Percentiles rank a stretch among this genome's conserved stretches.
These are phyloP conservation scores for Anaeramoeba flamelloides DNA, from an alignment of 78 protist genomes.

Conservation along the genomic window DNA sequence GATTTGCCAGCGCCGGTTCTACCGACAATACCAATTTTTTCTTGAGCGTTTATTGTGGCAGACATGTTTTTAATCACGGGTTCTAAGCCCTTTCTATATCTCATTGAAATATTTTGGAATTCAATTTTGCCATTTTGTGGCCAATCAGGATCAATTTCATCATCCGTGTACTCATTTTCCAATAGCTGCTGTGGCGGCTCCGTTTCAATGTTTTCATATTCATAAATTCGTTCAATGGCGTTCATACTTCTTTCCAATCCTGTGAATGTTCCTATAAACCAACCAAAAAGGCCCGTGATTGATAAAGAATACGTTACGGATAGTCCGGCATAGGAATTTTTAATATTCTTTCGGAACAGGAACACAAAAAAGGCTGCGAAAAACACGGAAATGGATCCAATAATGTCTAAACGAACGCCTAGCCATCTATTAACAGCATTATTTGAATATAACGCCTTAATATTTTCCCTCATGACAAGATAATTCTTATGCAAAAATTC, in stretches of 20 bases:
- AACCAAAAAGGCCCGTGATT: slow-evolving; percentile 4
- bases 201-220: slow-evolving; percentile 18
- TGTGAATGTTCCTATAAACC: slow-evolving; percentile 6
- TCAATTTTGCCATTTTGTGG: neutral
- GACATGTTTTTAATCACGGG: neutral
- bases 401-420: slow-evolving; percentile 12
- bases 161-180: too few relatives aligned
- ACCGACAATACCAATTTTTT: neutral
- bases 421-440: slow-evolving; percentile 6
- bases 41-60: neutral
- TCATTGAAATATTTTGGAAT: neutral
- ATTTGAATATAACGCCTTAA: neutral
- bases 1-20: neutral
- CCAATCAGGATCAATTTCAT: neutral
- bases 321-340: slow-evolving; percentile 18
- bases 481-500: neutral
- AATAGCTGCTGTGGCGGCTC: too few relatives aligned
- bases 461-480: neutral
- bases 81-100: neutral
- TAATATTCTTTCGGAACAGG: neutral
- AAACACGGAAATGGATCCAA: neutral
- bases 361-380: neutral
- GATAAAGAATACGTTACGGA: slow-evolving; percentile 1
- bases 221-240: slow-evolving; percentile 32
- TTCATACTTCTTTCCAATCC: slow-evolving; percentile 23